Evolutionary conservation across 108 stramenopile genomes (phyloP).

Genomic region (Nitzschia palea): DNA sequence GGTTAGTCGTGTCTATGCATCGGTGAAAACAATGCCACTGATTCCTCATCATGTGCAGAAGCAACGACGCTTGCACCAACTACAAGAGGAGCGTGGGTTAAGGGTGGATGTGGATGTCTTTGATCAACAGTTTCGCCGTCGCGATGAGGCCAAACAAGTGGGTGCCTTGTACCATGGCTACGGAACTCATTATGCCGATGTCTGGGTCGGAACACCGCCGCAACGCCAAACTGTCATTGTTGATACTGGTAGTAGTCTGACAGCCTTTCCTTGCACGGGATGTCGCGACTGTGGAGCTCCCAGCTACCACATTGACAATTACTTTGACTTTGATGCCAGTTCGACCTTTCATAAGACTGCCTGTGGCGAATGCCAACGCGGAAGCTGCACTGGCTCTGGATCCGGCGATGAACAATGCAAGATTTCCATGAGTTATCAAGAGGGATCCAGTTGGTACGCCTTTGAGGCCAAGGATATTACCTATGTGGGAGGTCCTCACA

Average conservation of each 20-base stretch:
- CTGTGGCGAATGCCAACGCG: slow-evolving; percentile 23
- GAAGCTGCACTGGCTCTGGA: slow-evolving; percentile 19
- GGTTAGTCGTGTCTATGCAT: no score
- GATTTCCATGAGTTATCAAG: slow-evolving; percentile 54
- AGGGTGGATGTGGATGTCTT: background rate
- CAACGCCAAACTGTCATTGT: slow-evolving; percentile 97
- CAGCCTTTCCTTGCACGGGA: slow-evolving; percentile 93
- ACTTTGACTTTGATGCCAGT: slow-evolving; percentile 40
- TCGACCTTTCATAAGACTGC: slow-evolving; percentile 28
- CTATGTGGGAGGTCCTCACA: slow-evolving; percentile 78
- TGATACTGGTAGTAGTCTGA: slow-evolving; percentile 90
- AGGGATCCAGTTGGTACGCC: slow-evolving; percentile 77
- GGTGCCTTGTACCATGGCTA: slow-evolving; percentile 45
- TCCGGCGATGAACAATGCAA: slow-evolving; percentile 21
- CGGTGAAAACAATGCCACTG: slow-evolving; percentile 22
- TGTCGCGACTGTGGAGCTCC: slow-evolving; percentile 77
- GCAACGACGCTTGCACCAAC: slow-evolving; percentile 9
- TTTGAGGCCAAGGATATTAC: slow-evolving; percentile 64
- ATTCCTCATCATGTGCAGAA: slow-evolving; percentile 46
- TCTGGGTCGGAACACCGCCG: slow-evolving; percentile 93
- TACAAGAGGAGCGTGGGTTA: background rate
- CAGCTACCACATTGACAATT: slow-evolving; percentile 69
- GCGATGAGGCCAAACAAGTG: slow-evolving; percentile 16
- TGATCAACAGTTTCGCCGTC: background rate
- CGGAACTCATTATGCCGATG: slow-evolving; percentile 88